Evolutionary conservation across 139 green algal species (phyloP), one percentile per base, ranked within the genome.

Genomic region (Klebsormidium nitens): DNA sequence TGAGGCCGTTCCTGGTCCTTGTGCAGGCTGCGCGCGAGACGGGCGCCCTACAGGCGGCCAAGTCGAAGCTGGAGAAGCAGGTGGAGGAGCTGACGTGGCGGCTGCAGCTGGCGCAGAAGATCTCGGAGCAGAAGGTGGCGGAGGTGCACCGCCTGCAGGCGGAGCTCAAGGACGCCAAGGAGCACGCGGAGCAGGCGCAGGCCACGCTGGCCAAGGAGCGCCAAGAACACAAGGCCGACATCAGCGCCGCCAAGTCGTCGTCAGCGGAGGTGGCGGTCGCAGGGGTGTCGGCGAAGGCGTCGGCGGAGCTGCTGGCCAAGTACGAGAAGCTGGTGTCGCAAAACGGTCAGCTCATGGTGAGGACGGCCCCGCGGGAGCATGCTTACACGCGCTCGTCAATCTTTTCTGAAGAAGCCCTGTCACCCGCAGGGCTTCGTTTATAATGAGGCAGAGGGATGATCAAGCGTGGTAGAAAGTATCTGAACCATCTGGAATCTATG

Each of bases 21-120:
- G 29, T n/a, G 5, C 70, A 77, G 70, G 70, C 80, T 28, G 69
- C 69, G 23, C 55, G 64, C 19, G 62, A 82, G 35, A 66, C 49
- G 14, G 71, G 50, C n/a, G 59, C 36, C 29, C 35, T 85, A 38
- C 59, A 66, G 5, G 57, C 72, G 61, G 65, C 71, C 39, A 78
- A 82, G 66, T 44, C 65, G 61, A 40, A 57, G 46, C 57, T 69
- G 32, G 50, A 67, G 50, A 80, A 68, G 46, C 56, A 85, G 62
- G 39, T 52, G 17, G 49, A 74, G 56, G 61, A 78, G 60, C 57
- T 88, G 56, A 74, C 66, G 28, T 81, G 58, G 67, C 52, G 67
- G 8, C 56, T 81, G 36, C 49, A 76, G 29, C 68, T 81, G 2
- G 63, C 73, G 71, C 59, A 67, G 50, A 40, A 49, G 14, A 62